Evolutionary conservation across 2,329 filamentous ascomycete genomes (phyloP).

Genomic region (Fusarium irregulare): DNA sequence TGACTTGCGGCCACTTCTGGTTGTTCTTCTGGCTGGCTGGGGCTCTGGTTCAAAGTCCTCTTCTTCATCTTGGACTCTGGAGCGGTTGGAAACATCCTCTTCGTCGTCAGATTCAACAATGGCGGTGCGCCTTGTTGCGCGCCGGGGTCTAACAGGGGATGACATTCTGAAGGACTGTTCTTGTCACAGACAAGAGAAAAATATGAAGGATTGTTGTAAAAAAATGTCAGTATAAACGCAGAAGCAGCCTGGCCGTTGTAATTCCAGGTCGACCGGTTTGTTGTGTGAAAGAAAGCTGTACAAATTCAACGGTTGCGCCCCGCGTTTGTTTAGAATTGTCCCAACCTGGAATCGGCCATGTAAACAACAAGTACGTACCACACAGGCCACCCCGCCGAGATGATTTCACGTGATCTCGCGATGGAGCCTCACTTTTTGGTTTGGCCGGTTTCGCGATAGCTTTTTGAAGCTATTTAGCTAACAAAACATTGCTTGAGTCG

Average conservation of each 20-base stretch:
- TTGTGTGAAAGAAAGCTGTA: constrained; percentile 23
- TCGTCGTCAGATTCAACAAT: constrained; percentile 86
- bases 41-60: constrained; percentile 84
- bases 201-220: constrained; percentile 2
- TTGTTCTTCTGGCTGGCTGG: constrained; percentile 66
- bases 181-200: constrained; percentile 25
- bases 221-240: constrained; percentile 1
- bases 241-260: not conserved
- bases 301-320: constrained; percentile 48
- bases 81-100: constrained; percentile 68
- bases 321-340: constrained; percentile 55
- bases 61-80: constrained; percentile 68
- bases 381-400: constrained; percentile 11
- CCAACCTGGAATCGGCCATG: constrained; percentile 47
- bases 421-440: constrained; percentile 15
- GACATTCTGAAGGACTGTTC: constrained; percentile 46
- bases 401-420: constrained; percentile 40
- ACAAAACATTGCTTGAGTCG: constrained; percentile 11
- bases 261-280: not conserved
- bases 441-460: constrained; percentile 41
- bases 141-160: constrained; percentile 53
- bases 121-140: constrained; percentile 73
- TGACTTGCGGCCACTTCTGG: constrained; percentile 54
- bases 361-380: constrained; percentile 52
- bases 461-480: constrained; percentile 24